Percentiles rank a stretch among this genome's conserved stretches.
phyloP scores from a whole-genome alignment of 2,329 filamentous ascomycete genomes.

The Trichoderma endophyticum region DNA sequence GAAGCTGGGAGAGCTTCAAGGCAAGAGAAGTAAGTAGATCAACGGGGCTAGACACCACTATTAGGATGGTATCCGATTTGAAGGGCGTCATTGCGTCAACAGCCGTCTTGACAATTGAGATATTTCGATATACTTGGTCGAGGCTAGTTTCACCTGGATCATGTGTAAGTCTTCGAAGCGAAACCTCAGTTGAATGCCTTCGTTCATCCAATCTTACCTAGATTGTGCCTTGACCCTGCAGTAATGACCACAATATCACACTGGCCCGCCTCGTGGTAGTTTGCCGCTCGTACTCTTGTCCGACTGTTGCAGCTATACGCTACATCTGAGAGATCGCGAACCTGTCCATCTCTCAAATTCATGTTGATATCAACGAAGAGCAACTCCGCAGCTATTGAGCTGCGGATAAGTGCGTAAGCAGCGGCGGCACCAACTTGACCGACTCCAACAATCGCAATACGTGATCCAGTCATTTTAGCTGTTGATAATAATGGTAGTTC shows the following conservation, averaged over 20 bases:
- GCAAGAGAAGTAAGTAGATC: conserved; percentile 52
- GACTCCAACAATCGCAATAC: conserved; percentile 4
- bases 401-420: conserved; percentile 48
- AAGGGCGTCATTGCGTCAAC: conserved; percentile 49
- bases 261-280: conserved; percentile 47
- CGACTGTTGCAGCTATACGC: conserved; percentile 42
- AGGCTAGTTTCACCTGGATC: background rate
- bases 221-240: conserved; percentile 47
- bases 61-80: conserved; percentile 39
- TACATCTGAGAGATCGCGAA: conserved; percentile 50
- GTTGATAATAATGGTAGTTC: background rate
- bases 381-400: conserved; percentile 48
- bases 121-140: conserved; percentile 39
- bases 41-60: conserved; percentile 33
- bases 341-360: conserved; percentile 45
- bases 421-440: conserved; percentile 46
- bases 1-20: conserved; percentile 45
- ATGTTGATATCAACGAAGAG: conserved; percentile 52
- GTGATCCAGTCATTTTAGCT: background rate
- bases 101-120: conserved; percentile 46
- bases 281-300: conserved; percentile 43
- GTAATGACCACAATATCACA: conserved; percentile 54
- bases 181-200: background rate
- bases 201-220: background rate
- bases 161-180: background rate